Percentiles rank a stretch among this genome's conserved stretches.
Conservation (phyloP, 148 eudicot genomes). For the Chenopodium formosanum region DNA sequence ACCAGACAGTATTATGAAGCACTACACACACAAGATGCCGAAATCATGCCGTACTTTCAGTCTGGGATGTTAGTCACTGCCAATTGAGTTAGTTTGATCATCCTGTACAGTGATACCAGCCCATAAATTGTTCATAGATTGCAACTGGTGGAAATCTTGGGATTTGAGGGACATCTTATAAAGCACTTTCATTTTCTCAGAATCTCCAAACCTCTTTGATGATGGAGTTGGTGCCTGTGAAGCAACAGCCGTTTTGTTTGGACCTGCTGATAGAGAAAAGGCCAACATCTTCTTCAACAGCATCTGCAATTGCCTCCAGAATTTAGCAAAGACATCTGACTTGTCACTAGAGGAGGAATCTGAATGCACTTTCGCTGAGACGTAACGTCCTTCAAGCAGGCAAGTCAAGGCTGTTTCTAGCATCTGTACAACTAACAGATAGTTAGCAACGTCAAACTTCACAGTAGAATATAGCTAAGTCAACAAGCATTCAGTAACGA, state of each 20-base stretch:
- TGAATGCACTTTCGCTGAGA: conserved; percentile 33
- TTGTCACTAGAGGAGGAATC: conserved; percentile 26
- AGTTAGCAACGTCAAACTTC: neutral
- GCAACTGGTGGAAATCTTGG: conserved; percentile 56
- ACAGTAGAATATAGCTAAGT: neutral
- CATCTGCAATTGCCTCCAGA: conserved; percentile 82
- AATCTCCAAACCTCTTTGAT: conserved; percentile 51
- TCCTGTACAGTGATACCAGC: conserved; percentile 16
- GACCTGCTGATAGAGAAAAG: conserved; percentile 38
- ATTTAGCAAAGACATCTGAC: conserved; percentile 41
- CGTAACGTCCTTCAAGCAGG: conserved; percentile 66
- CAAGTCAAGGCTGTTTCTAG: conserved; percentile 75
- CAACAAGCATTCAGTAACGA: neutral
- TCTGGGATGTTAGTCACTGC: neutral
- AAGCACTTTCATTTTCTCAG: conserved; percentile 72
- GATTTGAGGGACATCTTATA: conserved; percentile 80
- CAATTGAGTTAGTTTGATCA: neutral
- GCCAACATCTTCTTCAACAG: conserved; percentile 79
- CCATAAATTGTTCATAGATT: conserved; percentile 66
- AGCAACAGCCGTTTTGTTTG: conserved; percentile 38
- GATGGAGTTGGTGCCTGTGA: conserved; percentile 43
- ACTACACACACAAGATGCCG: too few relatives aligned
- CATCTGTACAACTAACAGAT: conserved; percentile 38
- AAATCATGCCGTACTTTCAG: neutral
- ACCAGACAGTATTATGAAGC: neutral